Percentiles rank a stretch among this genome's conserved stretches.
Conservation (phyloP, 2,329 filamentous ascomycete species). For the Fusarium cyanostomum region DNA sequence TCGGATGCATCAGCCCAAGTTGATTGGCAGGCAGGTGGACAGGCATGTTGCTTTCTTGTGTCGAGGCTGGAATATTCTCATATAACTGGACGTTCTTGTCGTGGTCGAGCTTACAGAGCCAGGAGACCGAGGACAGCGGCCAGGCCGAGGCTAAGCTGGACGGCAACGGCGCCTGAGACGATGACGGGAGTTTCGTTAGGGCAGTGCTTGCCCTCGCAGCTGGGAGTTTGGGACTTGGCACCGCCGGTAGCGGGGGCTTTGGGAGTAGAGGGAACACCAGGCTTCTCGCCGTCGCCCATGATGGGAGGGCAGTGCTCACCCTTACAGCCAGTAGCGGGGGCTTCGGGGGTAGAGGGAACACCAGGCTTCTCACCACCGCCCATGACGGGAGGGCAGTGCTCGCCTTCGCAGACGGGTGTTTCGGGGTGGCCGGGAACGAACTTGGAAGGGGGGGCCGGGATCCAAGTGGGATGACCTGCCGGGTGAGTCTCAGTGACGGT, state of each 20-base stretch:
- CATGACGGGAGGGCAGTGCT: background rate
- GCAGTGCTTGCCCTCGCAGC: constrained; percentile 11
- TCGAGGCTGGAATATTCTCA: background rate
- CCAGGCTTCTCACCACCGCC: background rate
- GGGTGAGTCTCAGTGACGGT: constrained; percentile 50
- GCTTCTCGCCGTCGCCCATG: background rate
- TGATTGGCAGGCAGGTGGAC: constrained; percentile 1
- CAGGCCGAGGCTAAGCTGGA: constrained; percentile 46
- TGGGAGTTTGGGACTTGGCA: background rate
- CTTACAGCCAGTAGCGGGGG: background rate
- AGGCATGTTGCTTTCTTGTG: constrained; percentile 7
- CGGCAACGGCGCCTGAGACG: constrained; percentile 38
- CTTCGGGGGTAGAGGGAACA: background rate
- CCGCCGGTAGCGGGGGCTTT: background rate
- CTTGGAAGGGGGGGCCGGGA: constrained; percentile 8
- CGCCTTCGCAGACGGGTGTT: background rate
- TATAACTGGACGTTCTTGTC: background rate
- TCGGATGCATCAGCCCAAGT: background rate
- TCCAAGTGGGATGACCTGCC: constrained; percentile 34
- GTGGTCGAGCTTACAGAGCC: constrained; percentile 42
- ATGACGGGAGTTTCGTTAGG: constrained; percentile 38
- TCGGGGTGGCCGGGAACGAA: background rate
- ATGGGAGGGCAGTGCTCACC: background rate
- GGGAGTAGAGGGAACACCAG: background rate
- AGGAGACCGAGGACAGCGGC: constrained; percentile 41